Evolutionary conservation across 108 stramenopile genomes (phyloP), one percentile per base, ranked within the genome.

Genomic region (Bacterosira constricta): DNA sequence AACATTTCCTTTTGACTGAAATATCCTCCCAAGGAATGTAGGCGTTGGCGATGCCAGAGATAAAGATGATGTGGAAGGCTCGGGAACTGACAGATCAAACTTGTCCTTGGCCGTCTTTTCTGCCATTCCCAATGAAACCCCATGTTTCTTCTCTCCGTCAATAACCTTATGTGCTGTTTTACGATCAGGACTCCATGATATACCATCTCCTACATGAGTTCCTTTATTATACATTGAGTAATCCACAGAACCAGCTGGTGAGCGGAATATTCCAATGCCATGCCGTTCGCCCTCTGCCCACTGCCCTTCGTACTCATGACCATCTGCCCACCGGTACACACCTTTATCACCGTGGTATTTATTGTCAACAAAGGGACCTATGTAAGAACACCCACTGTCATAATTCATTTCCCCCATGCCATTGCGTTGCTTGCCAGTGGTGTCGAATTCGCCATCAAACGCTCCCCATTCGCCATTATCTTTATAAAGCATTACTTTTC

Each of bases 131-230:
- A 60, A 32, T 0, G 58, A 29, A 4, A 75, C 61, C 17, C 26
- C 50, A 12, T 25, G 45, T 38, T 36, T 37, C 56, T 75, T 66
- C 46, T 39, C 46, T 6, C 74, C 74, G 21, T 66, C 30, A 15
- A 32, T 35, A 13, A 66, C 26, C 47, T 45, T 59, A 46, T 66
- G 58, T 1, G 64, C 74, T 0, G 56, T 66, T 26, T 58, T 59
- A 15, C 74, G 27, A 45, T 66, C 82, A n/a, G 47, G 25, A 46
- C 87, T 87, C 92, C 89, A 92, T 46, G 30, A 59, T 23, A 88
- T 83, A 49, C 77, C 75, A 9, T 86, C 85, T 17, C 68, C 81
- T 38, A n/a, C 45, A 37, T 21, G 30, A 0, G 63, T 51, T 21
- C 81, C 84, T 42, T 70, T 71, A 44, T 86, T 87, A 66, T 89